phyloP scores from a whole-genome alignment of 768 basidiomycete species.

The Lactarius quietus region DNA sequence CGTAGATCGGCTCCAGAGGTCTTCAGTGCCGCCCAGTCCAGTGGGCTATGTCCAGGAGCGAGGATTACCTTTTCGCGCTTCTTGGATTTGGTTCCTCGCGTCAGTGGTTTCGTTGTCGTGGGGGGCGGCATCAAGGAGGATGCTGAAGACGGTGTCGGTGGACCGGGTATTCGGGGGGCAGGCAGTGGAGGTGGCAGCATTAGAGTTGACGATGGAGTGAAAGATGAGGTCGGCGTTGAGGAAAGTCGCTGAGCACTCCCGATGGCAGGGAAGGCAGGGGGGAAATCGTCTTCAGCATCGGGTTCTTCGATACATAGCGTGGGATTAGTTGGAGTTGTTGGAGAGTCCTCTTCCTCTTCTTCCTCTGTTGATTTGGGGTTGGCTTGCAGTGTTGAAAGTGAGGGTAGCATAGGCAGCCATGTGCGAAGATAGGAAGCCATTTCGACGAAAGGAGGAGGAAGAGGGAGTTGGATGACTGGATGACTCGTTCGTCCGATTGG shows the following conservation, averaged over 20 bases:
- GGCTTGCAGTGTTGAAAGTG: not conserved
- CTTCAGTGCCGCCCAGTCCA: slow-evolving; percentile 94
- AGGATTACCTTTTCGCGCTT: slow-evolving; percentile 79
- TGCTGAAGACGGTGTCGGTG: slow-evolving; percentile 33
- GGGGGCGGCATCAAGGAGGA: slow-evolving; percentile 51
- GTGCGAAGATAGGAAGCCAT: slow-evolving; percentile 25
- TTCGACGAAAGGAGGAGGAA: not conserved
- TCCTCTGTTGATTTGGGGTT: slow-evolving; percentile 23
- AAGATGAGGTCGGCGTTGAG: slow-evolving; percentile 29
- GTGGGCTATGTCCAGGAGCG: slow-evolving; percentile 83
- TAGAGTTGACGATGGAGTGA: slow-evolving; percentile 14
- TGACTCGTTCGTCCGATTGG: not conserved
- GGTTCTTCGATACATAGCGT: slow-evolving; percentile 37
- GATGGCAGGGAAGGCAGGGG: slow-evolving; percentile 72
- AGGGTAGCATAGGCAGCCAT: slow-evolving; percentile 21
- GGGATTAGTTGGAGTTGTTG: slow-evolving; percentile 40
- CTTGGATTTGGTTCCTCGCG: slow-evolving; percentile 44
- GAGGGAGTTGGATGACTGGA: no score
- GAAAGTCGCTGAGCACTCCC: slow-evolving; percentile 66
- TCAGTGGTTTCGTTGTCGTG: slow-evolving; percentile 58
- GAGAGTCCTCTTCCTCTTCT: slow-evolving; percentile 33
- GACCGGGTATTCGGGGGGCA: slow-evolving; percentile 31
- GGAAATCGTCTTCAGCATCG: slow-evolving; percentile 48
- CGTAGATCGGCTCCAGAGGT: slow-evolving; percentile 74
- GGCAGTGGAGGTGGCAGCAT: slow-evolving; percentile 40